These are phyloP conservation scores for Phylloporus sp. DNA, from an alignment of 1,284 basidiomycete species.

Conservation along the genomic window DNA sequence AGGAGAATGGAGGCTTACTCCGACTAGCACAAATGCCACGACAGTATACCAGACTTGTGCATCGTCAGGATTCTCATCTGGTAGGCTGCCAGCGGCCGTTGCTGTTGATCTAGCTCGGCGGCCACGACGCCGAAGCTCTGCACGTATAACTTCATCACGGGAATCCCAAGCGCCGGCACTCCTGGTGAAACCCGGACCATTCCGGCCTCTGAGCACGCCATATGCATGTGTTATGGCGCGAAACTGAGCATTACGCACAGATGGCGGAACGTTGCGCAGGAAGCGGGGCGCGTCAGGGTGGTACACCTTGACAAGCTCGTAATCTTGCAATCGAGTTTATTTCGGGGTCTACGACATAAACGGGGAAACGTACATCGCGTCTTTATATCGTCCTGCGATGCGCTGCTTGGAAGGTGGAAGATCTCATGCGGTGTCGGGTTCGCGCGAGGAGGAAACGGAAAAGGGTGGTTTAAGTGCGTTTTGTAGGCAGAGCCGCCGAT, in stretches of 20 bases:
- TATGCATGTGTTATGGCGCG: conserved; percentile 55
- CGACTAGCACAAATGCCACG: conserved; percentile 16
- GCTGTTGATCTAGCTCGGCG: conserved; percentile 17
- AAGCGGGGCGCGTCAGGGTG: conserved; percentile 50
- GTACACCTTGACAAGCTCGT: conserved; percentile 56
- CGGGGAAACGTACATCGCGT: conserved; percentile 43
- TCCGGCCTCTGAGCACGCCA: conserved; percentile 38
- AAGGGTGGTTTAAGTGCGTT: conserved; percentile 18
- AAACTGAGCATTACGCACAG: conserved; percentile 49
- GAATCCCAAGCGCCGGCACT: conserved; percentile 2
- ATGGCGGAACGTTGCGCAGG: conserved; percentile 35
- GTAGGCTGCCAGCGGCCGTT: neutral
- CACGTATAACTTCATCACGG: conserved; percentile 37
- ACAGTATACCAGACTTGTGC: conserved; percentile 20
- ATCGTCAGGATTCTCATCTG: neutral
- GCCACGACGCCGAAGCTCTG: conserved; percentile 46
- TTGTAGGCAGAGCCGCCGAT: neutral
- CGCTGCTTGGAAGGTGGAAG: conserved; percentile 51
- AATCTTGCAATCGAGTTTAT: conserved; percentile 41
- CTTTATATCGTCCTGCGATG: conserved; percentile 52
- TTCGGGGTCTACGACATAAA: neutral
- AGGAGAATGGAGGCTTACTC: conserved; percentile 17
- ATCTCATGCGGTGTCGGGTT: conserved; percentile 56
- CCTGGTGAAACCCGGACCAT: neutral
- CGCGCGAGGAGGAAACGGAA: conserved; percentile 46